Evolutionary conservation across 164 flowering plant genomes (phyloP), one percentile per base, ranked within the genome.

Genomic region (Dillenia turbinata): DNA sequence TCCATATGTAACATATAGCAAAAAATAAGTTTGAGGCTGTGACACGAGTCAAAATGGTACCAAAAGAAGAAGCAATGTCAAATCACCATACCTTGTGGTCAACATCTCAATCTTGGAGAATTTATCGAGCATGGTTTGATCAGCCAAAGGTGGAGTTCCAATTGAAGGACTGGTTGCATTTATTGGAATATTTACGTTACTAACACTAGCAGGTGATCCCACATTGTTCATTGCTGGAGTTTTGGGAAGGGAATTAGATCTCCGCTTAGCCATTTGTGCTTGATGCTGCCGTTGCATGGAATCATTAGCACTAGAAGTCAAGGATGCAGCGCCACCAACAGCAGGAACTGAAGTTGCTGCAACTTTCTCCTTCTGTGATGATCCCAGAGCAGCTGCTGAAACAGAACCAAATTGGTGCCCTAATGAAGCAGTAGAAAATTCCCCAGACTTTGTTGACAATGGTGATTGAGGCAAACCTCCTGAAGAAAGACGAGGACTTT

Each of bases 401-500:
- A 56, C 81, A 15, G 74, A 76, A 43, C 88, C 91, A 75, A 74
- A 83, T 57, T 81, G 90, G 46, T 79, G 71, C 48, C 93, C 96
- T 9, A 82, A 69, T 16, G 96, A 89, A 58, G 90, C 89, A 78
- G 86, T 84, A 47, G 91, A 85, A 64, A 89, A 81, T 64, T 95
- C 99, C 56, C 97, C 94, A 49, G 99, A 89, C 63, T 83, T 95
- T 33, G 92, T 86, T 59, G 99, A 89, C 64, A 85, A 68, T 4
- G 97, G 96, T 67, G 96, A 85, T 53, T 89, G 95, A 66, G 80
- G 82, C 67, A 86, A 56, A 56, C 87, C 72, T 53, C 85, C 88
- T 40, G 79, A 65, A 61, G 99, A 87, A 45, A 90, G 71, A 14
- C 85, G 83, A 0, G 99, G 97, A 77, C 92, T 92, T 64, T 88